These are phyloP conservation scores for Arabidopsis hybrid DNA, from an alignment of 441 rosid species.

Conservation along the genomic window DNA sequence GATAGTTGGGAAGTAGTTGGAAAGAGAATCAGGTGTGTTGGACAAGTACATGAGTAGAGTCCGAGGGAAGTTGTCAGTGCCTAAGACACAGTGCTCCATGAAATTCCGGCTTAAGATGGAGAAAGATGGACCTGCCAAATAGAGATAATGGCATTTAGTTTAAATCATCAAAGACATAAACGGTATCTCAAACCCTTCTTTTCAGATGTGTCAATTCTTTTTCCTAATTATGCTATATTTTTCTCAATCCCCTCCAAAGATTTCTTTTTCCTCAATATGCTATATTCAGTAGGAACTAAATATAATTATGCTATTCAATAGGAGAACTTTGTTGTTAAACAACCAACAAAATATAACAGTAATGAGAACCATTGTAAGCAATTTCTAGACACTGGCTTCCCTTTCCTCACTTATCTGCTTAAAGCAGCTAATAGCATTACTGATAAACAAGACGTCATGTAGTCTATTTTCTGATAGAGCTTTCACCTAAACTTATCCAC, in stretches of 20 bases:
- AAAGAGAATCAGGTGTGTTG: constrained; percentile 74
- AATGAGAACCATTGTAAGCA: constrained; percentile 1
- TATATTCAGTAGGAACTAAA: no score
- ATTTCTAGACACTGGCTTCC: constrained; percentile 6
- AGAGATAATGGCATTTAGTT: constrained; percentile 31
- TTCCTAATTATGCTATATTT: no score
- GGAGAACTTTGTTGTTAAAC: no score
- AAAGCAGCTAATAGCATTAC: constrained; percentile 12
- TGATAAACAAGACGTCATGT: neutral
- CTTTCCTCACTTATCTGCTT: constrained; percentile 14
- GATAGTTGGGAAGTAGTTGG: constrained; percentile 83
- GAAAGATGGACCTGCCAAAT: constrained; percentile 76
- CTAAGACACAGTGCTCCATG: constrained; percentile 80
- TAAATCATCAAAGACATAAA: constrained; percentile 13
- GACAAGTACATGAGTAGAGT: constrained; percentile 89
- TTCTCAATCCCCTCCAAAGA: no score
- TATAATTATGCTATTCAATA: no score
- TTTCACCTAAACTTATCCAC: constrained; percentile 3
- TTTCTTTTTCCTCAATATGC: no score
- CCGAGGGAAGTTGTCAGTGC: constrained; percentile 93
- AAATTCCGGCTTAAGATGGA: constrained; percentile 75
- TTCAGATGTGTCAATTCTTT: neutral
- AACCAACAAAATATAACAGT: neutral
- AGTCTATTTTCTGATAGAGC: neutral
- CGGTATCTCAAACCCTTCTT: neutral